Base-by-base conservation (phyloP, 2,329 filamentous ascomycete genomes). In the Phyllosticta paracitricarpa region DNA sequence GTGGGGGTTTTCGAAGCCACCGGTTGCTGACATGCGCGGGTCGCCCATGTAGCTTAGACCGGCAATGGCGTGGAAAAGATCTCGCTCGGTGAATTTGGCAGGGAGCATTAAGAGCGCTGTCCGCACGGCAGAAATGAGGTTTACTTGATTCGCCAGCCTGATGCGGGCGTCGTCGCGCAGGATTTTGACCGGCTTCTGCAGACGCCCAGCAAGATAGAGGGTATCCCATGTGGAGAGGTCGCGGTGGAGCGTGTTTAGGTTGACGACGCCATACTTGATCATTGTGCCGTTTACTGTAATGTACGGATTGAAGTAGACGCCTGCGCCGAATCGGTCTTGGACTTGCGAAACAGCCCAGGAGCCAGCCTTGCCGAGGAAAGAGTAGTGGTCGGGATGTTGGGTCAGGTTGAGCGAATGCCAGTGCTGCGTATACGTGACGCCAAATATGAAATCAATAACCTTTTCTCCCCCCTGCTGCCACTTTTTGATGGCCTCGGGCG, bases 381-480 rank as follows among this genome's bases (percentile, higher is more conserved):
- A 97, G 76, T 99, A 99, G 75, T 99, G 94, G 68, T 95, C 83
- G 7, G 89, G 88, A 71, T 99, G 89, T 72, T 97, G 88, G 65
- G 83, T 81, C 67, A 99, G 80, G 70, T 99, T 99, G 63, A 99
- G 81, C 35, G 89, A 92, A 76, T 99, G 94, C 90, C 93, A 99
- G 76, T 99, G 94, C 71, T 99, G 89, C 1, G 89, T 91, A 73
- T 96, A 90, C 1, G 89, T 90, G 10, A 97, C 93, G 26, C 93
- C 94, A 72, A 99, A 94, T 67, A 99, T 95, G 72, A 99, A 96
- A 76, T 99, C 94, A 65, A 99, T 96, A 87, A 97, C 96, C 78
- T 97, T 97, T 12, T 91, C 91, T 0, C 86, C 86, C 30, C 90
- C 89, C 68, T 90, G 87, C 74, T 97, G 93, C 66, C 91, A 89